Evolutionary conservation across 768 basidiomycete species (phyloP), one percentile per base, ranked within the genome.

Genomic region (Termitomyces sp.): DNA sequence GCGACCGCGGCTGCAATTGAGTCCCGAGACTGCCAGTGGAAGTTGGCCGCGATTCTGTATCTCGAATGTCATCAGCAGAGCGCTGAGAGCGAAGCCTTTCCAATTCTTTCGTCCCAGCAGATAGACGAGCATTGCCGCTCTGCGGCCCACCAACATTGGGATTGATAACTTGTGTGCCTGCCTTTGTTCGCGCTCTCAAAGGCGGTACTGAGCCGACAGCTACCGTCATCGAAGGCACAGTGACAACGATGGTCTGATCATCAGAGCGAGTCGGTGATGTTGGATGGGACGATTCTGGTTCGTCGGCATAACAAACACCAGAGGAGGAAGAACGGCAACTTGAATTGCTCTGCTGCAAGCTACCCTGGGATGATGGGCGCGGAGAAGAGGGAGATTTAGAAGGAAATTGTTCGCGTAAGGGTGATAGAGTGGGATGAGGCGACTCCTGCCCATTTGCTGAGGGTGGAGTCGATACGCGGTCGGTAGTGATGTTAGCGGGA

Each of bases 181-280:
- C 55, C 48, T 66, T 61, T 61, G 55, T 35, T 58, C 66, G 64
- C 44, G 61, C 49, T 67, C 65, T 73, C 53, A 55, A 60, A 16
- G 63, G 66, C 20, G 68, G 71, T 44, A 66, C 73, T 18, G 70
- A 61, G 4, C 68, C 71, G 18, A 71, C 56, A 32, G 67, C 71
- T 38, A 72, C 62, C 11, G 62, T 57, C 12, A 61, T 55, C 5
- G 61, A 58, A 36, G 70, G 69, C 44, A 77, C 71, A 13, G 79
- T 68, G 22, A 79, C 64, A 15, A 81, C 75, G 18, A 78, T 69
- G 1, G 79, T 79, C 44, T 78, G 74, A 63, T 76, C 76, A 32
- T 74, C 65, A 9, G 70, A 71, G 33, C 70, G 70, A 6, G 76
- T 76, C 5, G 78, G 78, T 24, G 81, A 78, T 32, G 74, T 73